Conservation (phyloP, 805 yeast genomes). For the Wickerhamiella dianesei region DNA sequence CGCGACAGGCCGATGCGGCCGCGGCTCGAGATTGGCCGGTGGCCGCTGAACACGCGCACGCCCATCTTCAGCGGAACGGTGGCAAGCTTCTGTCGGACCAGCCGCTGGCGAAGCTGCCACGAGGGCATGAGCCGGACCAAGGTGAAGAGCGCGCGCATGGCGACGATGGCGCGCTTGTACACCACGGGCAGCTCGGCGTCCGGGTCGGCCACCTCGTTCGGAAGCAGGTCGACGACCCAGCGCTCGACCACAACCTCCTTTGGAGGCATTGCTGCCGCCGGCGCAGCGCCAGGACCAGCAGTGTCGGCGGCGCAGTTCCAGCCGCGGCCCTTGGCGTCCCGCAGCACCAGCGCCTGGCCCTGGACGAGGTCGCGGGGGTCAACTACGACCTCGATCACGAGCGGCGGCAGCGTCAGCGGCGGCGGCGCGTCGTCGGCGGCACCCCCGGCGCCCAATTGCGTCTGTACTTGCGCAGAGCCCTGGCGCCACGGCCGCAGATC, state of each 20-base stretch:
- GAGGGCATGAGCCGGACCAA: slow-evolving; percentile 58
- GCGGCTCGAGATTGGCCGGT: slow-evolving; percentile 60
- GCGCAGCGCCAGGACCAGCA: slow-evolving; percentile 25
- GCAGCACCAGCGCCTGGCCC: slow-evolving; percentile 45
- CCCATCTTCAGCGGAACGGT: slow-evolving; percentile 36
- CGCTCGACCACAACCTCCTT: slow-evolving; percentile 86
- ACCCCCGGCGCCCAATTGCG: background rate
- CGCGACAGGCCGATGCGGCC: slow-evolving; percentile 79
- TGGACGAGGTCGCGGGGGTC: slow-evolving; percentile 47
- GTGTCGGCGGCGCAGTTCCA: background rate
- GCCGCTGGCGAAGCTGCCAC: slow-evolving; percentile 39
- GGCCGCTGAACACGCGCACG: slow-evolving; percentile 56
- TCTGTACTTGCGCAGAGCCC: slow-evolving; percentile 6
- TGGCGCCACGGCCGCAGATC: slow-evolving; percentile 51
- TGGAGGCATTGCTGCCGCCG: slow-evolving; percentile 28
- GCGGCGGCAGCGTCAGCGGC: slow-evolving; percentile 43
- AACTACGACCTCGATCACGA: slow-evolving; percentile 71
- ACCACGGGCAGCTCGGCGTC: slow-evolving; percentile 46
- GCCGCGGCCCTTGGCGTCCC: slow-evolving; percentile 31
- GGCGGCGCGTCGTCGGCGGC: background rate
- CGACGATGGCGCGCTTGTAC: slow-evolving; percentile 59
- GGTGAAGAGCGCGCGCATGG: slow-evolving; percentile 63
- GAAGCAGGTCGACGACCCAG: slow-evolving; percentile 67
- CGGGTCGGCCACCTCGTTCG: slow-evolving; percentile 14
- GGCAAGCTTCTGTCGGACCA: slow-evolving; percentile 29